Base-by-base conservation (phyloP, 176 grass and related monocot genomes). In the Alopecurus myosuroides region DNA sequence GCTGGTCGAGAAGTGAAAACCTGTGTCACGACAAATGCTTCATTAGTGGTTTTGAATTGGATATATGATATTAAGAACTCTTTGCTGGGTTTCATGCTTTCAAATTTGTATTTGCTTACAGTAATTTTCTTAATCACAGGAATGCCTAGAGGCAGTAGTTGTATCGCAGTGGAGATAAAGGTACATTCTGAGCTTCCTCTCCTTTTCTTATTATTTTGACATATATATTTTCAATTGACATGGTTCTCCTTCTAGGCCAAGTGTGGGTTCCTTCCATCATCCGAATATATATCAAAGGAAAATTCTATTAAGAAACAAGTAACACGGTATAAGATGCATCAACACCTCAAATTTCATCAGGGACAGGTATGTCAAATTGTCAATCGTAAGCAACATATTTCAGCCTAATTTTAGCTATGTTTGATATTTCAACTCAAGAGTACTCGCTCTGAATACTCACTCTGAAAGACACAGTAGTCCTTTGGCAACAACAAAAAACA, bases 81-180 rank as follows among this genome's bases (percentile, higher is more conserved):
- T 63, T 70, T 81, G 31, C 31, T 80, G 31, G 29, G 12, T 64
- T 77, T 85, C 11, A 0, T 0, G 52, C 62, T 52, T 76, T 35
- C 40, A 37, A 17, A 37, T 60, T 82, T 82, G 10, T 64, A 15
- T 72, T 83, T 80, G 11, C 65, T 89, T 41, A 81, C 53, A 4
- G 48, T 34, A 50, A 77, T 45, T 35, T 64, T 49, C 46, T 10
- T 91, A 73, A 77, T 81, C 81, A 88, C 83, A 98, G 96, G 89
- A 88, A 92, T 62, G 25, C 74, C 87, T 64, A 93, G 66, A 60
- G 84, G 51, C 18, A 72, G 77, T 60, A 84, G 75, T 74, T 93
- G 89, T 74, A 85, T 95, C 77, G 93, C 96, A 53, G 93, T 98
- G 67, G 96, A 98, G 89, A 95, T 98, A 92, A 98, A 98, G 93